A percentile compares a stretch with the other conserved stretches of the same genome.
Evolutionary conservation across 345 rosid species (phyloP).

Genomic region (Lagerstroemia speciosa): DNA sequence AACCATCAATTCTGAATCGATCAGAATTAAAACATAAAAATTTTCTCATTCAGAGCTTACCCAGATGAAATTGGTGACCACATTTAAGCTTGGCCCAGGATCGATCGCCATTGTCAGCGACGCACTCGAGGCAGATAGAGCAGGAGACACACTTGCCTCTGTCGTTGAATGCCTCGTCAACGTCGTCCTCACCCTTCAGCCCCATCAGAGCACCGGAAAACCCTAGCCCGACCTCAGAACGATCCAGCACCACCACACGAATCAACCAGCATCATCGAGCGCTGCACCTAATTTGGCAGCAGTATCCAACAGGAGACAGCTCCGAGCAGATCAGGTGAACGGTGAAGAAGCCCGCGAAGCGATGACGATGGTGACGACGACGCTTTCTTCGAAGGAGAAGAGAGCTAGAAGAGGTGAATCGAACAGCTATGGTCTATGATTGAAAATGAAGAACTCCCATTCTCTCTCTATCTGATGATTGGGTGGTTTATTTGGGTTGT

Average conservation of each 20-base stretch:
- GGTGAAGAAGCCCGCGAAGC: neutral
- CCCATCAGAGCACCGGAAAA: constrained; percentile 45
- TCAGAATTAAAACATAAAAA: neutral
- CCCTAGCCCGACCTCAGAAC: constrained; percentile 3
- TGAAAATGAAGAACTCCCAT: neutral
- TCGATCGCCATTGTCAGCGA: constrained; percentile 73
- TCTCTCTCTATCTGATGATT: neutral
- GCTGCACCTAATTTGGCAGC: neutral
- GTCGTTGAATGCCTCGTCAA: constrained; percentile 34
- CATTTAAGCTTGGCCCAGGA: constrained; percentile 98
- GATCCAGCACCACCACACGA: neutral
- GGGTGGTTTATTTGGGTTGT: neutral
- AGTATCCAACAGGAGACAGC: neutral
- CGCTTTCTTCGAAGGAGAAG: neutral
- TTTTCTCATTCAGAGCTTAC: constrained; percentile 22
- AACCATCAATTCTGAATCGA: neutral
- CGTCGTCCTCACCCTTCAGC: constrained; percentile 43
- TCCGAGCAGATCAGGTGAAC: neutral
- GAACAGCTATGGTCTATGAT: neutral
- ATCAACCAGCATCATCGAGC: neutral
- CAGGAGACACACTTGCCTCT: constrained; percentile 56
- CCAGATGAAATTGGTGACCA: constrained; percentile 87
- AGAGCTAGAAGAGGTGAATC: neutral
- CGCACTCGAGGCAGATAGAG: constrained; percentile 92
- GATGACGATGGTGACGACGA: neutral